Conservation (phyloP, 2,329 filamentous ascomycete genomes). For the Penicillium vulpinum region DNA sequence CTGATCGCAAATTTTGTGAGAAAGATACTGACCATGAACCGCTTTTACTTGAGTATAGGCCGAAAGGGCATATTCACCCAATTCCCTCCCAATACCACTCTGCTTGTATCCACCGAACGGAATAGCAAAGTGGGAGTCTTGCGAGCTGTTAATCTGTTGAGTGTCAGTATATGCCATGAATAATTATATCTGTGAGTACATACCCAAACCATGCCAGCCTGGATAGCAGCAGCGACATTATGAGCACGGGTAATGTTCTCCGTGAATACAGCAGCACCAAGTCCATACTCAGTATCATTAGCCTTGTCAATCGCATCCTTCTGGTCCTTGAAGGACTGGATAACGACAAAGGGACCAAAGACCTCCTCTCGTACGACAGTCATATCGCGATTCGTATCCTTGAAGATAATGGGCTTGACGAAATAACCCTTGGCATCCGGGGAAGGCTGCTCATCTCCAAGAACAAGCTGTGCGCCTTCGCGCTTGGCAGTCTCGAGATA, state of each 20-base stretch:
- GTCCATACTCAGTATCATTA: slow-evolving; percentile 40
- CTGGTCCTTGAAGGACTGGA: slow-evolving; percentile 34
- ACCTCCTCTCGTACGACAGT: slow-evolving; percentile 38
- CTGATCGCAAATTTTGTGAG: not conserved
- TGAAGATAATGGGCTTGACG: slow-evolving; percentile 26
- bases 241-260: slow-evolving; percentile 33
- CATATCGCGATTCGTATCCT: slow-evolving; percentile 29
- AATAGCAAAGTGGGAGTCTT: slow-evolving; percentile 13
- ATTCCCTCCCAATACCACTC: slow-evolving; percentile 54
- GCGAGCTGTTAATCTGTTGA: slow-evolving; percentile 23
- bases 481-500: slow-evolving; percentile 30
- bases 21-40: slow-evolving; percentile 15
- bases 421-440: slow-evolving; percentile 19
- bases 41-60: slow-evolving; percentile 41
- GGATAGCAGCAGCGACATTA: slow-evolving; percentile 33
- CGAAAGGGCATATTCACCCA: slow-evolving; percentile 54
- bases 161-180: not conserved
- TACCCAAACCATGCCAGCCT: slow-evolving; percentile 41
- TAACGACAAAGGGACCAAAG: slow-evolving; percentile 41
- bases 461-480: slow-evolving; percentile 31
- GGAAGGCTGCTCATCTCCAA: slow-evolving; percentile 23
- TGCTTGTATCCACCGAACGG: slow-evolving; percentile 51
- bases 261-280: slow-evolving; percentile 39
- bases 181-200: slow-evolving; percentile 27
- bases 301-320: slow-evolving; percentile 34